A percentile compares a stretch with the other conserved stretches of the same genome.
These are phyloP conservation scores for Dioscorea cayenensis DNA, from an alignment of 116 monocot genomes.

Conservation along the genomic window DNA sequence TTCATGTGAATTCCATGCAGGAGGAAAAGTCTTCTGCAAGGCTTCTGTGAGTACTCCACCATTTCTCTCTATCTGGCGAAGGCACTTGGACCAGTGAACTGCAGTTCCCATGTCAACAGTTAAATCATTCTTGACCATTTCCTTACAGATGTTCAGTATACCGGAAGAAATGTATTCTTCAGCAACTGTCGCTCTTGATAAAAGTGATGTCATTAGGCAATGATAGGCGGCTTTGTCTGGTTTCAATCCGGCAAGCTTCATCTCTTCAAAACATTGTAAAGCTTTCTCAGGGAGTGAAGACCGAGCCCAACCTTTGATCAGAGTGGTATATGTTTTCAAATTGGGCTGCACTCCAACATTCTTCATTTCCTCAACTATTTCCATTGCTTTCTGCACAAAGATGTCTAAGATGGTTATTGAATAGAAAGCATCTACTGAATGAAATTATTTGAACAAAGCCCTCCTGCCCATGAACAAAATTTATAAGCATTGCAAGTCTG, in stretches of 20 bases:
- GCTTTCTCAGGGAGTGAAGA: slow-evolving; percentile 89
- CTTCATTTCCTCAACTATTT: slow-evolving; percentile 81
- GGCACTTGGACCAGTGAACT: slow-evolving; percentile 79
- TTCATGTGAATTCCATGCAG: slow-evolving; percentile 76
- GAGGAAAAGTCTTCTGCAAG: slow-evolving; percentile 81
- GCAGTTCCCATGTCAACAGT: slow-evolving; percentile 85
- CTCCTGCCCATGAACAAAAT: background rate
- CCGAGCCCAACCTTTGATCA: slow-evolving; percentile 84
- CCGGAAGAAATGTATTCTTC: slow-evolving; percentile 61
- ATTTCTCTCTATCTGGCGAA: slow-evolving; percentile 73
- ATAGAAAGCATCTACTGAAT: background rate
- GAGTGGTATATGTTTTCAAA: slow-evolving; percentile 82
- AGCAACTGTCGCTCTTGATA: slow-evolving; percentile 68
- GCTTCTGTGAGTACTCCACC: slow-evolving; percentile 89
- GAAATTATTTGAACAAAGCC: background rate
- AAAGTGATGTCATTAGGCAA: slow-evolving; percentile 81
- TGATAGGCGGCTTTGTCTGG: slow-evolving; percentile 92
- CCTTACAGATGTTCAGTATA: slow-evolving; percentile 69
- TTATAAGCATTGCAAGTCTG: background rate
- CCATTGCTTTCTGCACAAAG: slow-evolving; percentile 60
- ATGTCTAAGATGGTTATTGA: background rate
- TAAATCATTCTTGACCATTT: slow-evolving; percentile 66
- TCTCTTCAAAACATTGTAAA: slow-evolving; percentile 69
- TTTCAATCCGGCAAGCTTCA: slow-evolving; percentile 64
- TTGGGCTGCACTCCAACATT: slow-evolving; percentile 70